Conservation (phyloP, 805 yeast genomes). For the Yarrowia osloensis region DNA sequence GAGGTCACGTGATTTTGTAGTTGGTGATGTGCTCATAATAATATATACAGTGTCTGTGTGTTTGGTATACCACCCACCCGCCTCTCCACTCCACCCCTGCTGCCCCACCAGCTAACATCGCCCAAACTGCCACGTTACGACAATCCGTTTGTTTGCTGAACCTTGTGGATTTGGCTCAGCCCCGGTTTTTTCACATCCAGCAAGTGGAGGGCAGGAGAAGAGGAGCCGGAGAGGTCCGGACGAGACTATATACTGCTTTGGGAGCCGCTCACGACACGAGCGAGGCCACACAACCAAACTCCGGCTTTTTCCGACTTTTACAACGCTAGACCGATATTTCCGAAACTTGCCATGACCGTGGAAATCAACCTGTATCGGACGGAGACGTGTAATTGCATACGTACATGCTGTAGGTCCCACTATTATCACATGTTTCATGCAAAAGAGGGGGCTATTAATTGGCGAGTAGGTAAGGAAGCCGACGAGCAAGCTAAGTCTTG, state of each 20-base stretch:
- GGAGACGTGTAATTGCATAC: no score
- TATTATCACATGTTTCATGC: slow-evolving; percentile 10
- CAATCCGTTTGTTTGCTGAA: slow-evolving; percentile 27
- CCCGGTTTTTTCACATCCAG: slow-evolving; percentile 22
- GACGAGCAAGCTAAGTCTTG: neutral
- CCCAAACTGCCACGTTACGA: neutral
- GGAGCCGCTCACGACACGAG: neutral
- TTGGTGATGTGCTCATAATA: no score
- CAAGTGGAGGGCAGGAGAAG: neutral
- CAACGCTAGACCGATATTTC: neutral
- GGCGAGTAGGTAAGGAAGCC: no score
- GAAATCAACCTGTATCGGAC: no score
- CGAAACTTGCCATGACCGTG: neutral
- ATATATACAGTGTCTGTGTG: no score
- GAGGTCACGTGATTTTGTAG: no score
- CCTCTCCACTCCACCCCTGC: neutral
- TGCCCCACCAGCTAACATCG: neutral
- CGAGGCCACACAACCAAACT: neutral
- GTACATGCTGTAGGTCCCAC: neutral
- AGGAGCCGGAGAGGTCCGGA: neutral
- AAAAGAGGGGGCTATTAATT: neutral
- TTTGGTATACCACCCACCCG: neutral
- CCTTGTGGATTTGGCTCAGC: slow-evolving; percentile 25
- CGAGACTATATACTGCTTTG: neutral
- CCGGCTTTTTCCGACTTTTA: neutral